These are phyloP conservation scores for Fusarium cicatricum DNA, from an alignment of 2,329 filamentous ascomycete species.

Conservation along the genomic window DNA sequence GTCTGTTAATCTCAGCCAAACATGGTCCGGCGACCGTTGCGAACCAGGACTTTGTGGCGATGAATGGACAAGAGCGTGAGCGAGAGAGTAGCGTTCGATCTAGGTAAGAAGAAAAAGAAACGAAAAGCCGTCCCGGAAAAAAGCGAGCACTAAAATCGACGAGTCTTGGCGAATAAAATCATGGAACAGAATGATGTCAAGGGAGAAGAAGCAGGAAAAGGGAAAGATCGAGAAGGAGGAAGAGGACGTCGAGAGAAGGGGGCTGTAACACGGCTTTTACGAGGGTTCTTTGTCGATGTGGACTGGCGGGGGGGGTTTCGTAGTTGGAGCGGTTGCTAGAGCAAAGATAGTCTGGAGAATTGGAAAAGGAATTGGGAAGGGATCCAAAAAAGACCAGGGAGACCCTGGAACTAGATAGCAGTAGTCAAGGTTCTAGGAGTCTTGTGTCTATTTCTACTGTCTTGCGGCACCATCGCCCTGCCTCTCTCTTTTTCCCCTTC, in stretches of 20 bases:
- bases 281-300: conserved; percentile 17
- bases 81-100: too few relatives aligned
- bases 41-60: neutral
- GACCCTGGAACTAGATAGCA: conserved; percentile 5
- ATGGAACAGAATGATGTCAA: conserved; percentile 25
- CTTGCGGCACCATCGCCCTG: conserved; percentile 23
- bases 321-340: conserved; percentile 18
- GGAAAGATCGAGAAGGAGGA: conserved; percentile 1
- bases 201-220: conserved; percentile 24
- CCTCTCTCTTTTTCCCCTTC: conserved; percentile 26
- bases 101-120: conserved; percentile 2
- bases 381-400: conserved; percentile 1
- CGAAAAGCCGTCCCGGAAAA: conserved; percentile 2
- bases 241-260: conserved; percentile 28
- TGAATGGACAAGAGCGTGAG: too few relatives aligned
- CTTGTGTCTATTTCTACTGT: conserved; percentile 20
- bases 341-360: conserved; percentile 1
- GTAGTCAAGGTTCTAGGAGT: too few relatives aligned
- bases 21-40: conserved; percentile 24
- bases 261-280: conserved; percentile 29
- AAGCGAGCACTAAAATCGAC: conserved; percentile 13
- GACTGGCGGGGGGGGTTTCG: conserved; percentile 12
- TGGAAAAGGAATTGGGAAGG: conserved; percentile 3
- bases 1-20: conserved; percentile 35
- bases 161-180: conserved; percentile 12